Conservation (phyloP, 2,329 filamentous ascomycete genomes). For the Hypoxylon sp. region DNA sequence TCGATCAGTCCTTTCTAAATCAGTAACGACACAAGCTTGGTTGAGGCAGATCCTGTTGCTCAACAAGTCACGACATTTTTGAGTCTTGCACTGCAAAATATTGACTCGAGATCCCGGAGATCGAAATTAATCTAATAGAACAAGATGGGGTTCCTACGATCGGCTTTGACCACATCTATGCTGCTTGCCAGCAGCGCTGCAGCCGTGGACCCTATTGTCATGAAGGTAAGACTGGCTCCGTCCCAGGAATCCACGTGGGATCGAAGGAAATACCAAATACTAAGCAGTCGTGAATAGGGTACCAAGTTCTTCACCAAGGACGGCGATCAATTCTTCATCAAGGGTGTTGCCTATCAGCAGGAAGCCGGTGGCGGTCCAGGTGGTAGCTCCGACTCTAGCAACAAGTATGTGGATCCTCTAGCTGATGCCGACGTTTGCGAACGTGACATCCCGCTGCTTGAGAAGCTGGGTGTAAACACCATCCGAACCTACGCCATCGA, state of each 20-base stretch:
- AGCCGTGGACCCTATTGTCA: constrained; percentile 46
- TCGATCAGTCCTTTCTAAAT: background rate
- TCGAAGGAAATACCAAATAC: background rate
- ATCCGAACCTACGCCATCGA: constrained; percentile 83
- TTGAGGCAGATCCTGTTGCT: too few relatives aligned
- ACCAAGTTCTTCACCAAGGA: constrained; percentile 74
- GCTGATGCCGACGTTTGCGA: constrained; percentile 68
- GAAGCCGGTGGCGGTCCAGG: constrained; percentile 58
- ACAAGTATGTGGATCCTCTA: constrained; percentile 74
- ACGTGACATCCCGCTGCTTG: constrained; percentile 75
- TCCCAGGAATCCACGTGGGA: background rate
- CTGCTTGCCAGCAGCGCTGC: constrained; percentile 41
- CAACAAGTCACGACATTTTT: background rate
- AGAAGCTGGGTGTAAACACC: constrained; percentile 73
- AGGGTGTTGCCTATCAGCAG: constrained; percentile 81
- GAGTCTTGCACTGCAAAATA: too few relatives aligned
- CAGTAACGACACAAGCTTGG: background rate
- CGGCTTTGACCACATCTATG: constrained; percentile 42
- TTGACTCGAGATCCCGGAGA: constrained; percentile 22
- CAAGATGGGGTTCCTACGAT: constrained; percentile 45
- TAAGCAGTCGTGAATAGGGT: constrained; percentile 33
- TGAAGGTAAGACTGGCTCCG: constrained; percentile 41
- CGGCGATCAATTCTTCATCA: constrained; percentile 65
- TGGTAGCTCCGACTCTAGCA: constrained; percentile 45
- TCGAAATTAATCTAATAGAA: constrained; percentile 23